A percentile compares a stretch with the other conserved stretches of the same genome.
phyloP scores from a whole-genome alignment of 306 rosid species.

The Lathyrus oleraceus region DNA sequence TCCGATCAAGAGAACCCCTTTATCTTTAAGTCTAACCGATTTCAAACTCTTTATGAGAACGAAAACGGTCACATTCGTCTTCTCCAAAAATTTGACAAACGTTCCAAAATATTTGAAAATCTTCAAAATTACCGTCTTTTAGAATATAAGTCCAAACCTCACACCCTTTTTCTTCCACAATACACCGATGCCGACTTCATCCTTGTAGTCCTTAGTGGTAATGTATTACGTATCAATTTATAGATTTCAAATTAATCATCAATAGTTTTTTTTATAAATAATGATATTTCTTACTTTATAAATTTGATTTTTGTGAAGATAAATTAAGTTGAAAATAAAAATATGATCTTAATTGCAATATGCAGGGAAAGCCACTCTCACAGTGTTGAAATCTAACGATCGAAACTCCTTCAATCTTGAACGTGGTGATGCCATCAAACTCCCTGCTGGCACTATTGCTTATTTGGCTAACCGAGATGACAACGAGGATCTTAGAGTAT shows the following conservation, averaged over 20 bases:
- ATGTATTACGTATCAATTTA: background rate
- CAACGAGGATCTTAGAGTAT: constrained; percentile 14
- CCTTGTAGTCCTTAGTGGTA: constrained; percentile 20
- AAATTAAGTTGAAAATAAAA: no score
- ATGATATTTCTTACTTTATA: no score
- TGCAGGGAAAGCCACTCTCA: constrained; percentile 34
- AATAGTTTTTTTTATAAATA: no score
- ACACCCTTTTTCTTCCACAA: constrained; percentile 29
- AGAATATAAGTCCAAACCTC: constrained; percentile 16
- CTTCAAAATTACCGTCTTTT: constrained; percentile 8
- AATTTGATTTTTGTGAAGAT: no score
- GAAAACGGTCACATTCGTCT: constrained; percentile 11
- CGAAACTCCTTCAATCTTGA: constrained; percentile 26
- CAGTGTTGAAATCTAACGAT: background rate
- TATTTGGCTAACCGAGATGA: constrained; percentile 16
- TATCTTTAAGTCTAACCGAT: background rate
- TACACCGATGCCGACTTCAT: constrained; percentile 38
- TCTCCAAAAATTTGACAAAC: constrained; percentile 20
- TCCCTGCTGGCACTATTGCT: constrained; percentile 13
- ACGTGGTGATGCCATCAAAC: constrained; percentile 18
- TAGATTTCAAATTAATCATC: no score
- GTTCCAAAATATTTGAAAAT: background rate
- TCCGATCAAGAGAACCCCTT: constrained; percentile 28
- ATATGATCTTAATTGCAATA: no score
- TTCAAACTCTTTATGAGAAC: background rate